Conservation (phyloP, 331 rosid genomes). For the Stylosanthes scabra region DNA sequence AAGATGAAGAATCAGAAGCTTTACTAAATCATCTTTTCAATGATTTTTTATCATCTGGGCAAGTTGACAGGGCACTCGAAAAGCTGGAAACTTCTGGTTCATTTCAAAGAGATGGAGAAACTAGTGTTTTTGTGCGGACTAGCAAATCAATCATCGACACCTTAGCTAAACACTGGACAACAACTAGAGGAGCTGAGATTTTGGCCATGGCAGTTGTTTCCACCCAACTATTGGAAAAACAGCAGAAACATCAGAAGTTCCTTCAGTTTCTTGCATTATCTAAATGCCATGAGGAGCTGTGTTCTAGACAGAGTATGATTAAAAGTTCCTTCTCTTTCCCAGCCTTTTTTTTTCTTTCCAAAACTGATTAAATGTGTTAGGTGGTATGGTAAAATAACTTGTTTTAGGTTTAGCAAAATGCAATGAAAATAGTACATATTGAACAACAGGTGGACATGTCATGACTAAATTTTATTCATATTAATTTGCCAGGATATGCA, state of each 20-base stretch:
- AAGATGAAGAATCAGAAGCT: constrained; percentile 95
- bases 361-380: constrained; percentile 15
- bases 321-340: constrained; percentile 20
- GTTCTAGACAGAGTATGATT: constrained; percentile 88
- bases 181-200: constrained; percentile 98
- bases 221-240: constrained; percentile 87
- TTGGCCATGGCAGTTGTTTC: constrained; percentile 89
- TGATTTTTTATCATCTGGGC: constrained; percentile 80
- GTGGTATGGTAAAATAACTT: constrained; percentile 24
- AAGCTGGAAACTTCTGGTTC: constrained; percentile 82
- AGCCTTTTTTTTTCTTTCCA: neutral
- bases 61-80: constrained; percentile 74
- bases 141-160: constrained; percentile 95
- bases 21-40: constrained; percentile 77
- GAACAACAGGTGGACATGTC: constrained; percentile 25
- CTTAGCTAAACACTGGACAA: constrained; percentile 99
- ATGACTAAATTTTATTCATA: constrained; percentile 39
- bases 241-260: constrained; percentile 82
- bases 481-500: constrained; percentile 69
- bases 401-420: neutral
- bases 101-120: constrained; percentile 92
- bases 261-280: constrained; percentile 96
- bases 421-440: constrained; percentile 3
- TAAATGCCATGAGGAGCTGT: constrained; percentile 96
- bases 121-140: constrained; percentile 82